These are phyloP conservation scores for Toxicodendron radicans DNA, from an alignment of 345 rosid genomes.

Conservation along the genomic window DNA sequence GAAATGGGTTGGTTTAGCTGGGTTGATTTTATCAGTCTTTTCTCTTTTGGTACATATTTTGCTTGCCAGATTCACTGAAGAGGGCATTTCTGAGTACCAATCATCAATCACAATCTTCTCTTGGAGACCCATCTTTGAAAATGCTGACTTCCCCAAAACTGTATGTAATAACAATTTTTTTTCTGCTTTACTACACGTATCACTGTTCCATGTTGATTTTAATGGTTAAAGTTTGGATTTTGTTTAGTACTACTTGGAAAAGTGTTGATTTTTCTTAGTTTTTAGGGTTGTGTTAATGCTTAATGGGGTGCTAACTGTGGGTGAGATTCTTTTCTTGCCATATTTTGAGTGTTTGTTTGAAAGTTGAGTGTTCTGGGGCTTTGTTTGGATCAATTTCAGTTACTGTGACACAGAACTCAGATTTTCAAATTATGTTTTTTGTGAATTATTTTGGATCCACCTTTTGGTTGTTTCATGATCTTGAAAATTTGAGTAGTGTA, in stretches of 20 bases:
- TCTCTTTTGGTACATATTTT: conserved; percentile 77
- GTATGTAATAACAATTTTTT: conserved; percentile 32
- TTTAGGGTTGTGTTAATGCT: conserved; percentile 2
- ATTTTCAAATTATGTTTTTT: conserved; percentile 13
- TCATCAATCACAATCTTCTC: conserved; percentile 89
- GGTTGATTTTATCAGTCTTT: conserved; percentile 68
- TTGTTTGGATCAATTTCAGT: conserved; percentile 26
- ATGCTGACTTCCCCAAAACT: conserved; percentile 44
- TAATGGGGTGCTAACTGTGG: not conserved
- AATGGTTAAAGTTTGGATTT: conserved; percentile 8
- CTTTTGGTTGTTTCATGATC: conserved; percentile 16
- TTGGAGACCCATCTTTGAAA: conserved; percentile 91
- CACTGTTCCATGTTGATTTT: conserved; percentile 8
- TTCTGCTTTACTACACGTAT: conserved; percentile 4
- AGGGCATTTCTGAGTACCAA: conserved; percentile 71
- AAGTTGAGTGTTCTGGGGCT: not conserved
- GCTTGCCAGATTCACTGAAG: conserved; percentile 80
- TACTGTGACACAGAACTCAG: not conserved
- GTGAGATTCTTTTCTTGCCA: not conserved
- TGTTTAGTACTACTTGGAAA: not conserved
- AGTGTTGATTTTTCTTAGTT: conserved; percentile 8
- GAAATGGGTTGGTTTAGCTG: conserved; percentile 87
- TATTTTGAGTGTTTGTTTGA: conserved; percentile 1
- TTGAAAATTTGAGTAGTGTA: not conserved
- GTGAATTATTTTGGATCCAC: conserved; percentile 21